Evolutionary conservation across 1,139 yeast species (phyloP), one percentile per base, ranked within the genome.

Genomic region (Sugiyamaella pinicola): DNA sequence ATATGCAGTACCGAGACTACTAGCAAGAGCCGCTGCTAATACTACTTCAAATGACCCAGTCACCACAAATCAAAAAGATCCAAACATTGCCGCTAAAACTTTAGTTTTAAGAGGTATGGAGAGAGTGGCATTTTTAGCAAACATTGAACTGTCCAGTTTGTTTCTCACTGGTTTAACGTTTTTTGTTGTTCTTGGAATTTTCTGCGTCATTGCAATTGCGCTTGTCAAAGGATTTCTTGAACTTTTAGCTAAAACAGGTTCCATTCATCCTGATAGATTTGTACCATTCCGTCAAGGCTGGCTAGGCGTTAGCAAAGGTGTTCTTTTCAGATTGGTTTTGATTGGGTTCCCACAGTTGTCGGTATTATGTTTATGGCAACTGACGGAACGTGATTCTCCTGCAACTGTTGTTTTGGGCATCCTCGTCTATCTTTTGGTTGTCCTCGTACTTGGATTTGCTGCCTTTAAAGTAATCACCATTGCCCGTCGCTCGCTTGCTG

Each of bases 91-190:
- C 0, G 75, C 86, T 12, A 85, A 85, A 65, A 87, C 89, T 48
- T 76, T 91, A 65, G 85, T 91, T 35, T 74, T 93, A 52, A 81
- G 96, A 68, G 99, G 99, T 60, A 84, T 95, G 59, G 90, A 89
- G 70, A 84, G 99, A 71, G 96, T 91, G 7, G 84, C 97, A 0
- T 93, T 77, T 68, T 74, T 85, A 61, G 89, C 96, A 8, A 80
- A 81, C 38, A 90, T 93, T 62, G 99, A 93, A 72, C 77, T 89
- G 61, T 85, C 97, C 21, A 83, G 83, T 65, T 71, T 95, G 56
- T 95, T 91, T 70, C 75, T 91, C 73, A 93, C 99, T 0, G 90
- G 95, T 56, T 81, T 90, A 44, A 84, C 85, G 12, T 89, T 91
- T 68, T 85, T 90, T 67, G 70, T 91, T 29, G 85, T 93, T 69